These are phyloP conservation scores for Pyrus communis DNA, from an alignment of 306 rosid species.

Conservation along the genomic window DNA sequence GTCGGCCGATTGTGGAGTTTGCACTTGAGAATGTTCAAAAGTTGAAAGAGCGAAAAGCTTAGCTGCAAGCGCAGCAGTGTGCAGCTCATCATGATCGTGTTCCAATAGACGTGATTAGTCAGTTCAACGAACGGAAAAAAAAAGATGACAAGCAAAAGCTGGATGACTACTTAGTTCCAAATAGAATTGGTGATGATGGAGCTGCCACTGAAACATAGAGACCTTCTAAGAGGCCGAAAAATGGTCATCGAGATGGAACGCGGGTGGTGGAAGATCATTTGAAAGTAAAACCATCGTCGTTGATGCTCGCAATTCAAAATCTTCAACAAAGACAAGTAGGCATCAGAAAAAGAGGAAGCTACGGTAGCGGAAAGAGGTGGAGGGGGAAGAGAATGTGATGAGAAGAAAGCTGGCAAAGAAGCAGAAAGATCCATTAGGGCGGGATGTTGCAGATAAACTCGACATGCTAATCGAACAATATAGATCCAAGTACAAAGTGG, in stretches of 20 bases:
- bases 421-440: constrained; percentile 58
- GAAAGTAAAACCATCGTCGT: constrained; percentile 7
- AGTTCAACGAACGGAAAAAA: constrained; percentile 38
- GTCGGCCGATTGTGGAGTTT: constrained; percentile 87
- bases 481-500: background rate
- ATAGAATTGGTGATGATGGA: constrained; percentile 23
- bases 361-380: constrained; percentile 27
- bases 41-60: constrained; percentile 48
- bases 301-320: constrained; percentile 11
- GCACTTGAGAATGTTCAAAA: constrained; percentile 82
- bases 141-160: constrained; percentile 22
- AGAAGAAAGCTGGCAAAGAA: constrained; percentile 39
- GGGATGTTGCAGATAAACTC: constrained; percentile 68
- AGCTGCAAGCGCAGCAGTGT: constrained; percentile 41
- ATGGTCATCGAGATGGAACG: background rate
- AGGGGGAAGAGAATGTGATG: constrained; percentile 27
- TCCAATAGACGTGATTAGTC: constrained; percentile 13
- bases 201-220: constrained; percentile 26
- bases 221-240: constrained; percentile 44
- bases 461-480: constrained; percentile 87
- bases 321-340: constrained; percentile 14
- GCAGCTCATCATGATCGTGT: constrained; percentile 9
- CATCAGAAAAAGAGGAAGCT: constrained; percentile 48
- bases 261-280: constrained; percentile 1
- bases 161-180: constrained; percentile 16